phyloP scores from a whole-genome alignment of 2,329 filamentous ascomycete species.

The Sporothrix inflata region DNA sequence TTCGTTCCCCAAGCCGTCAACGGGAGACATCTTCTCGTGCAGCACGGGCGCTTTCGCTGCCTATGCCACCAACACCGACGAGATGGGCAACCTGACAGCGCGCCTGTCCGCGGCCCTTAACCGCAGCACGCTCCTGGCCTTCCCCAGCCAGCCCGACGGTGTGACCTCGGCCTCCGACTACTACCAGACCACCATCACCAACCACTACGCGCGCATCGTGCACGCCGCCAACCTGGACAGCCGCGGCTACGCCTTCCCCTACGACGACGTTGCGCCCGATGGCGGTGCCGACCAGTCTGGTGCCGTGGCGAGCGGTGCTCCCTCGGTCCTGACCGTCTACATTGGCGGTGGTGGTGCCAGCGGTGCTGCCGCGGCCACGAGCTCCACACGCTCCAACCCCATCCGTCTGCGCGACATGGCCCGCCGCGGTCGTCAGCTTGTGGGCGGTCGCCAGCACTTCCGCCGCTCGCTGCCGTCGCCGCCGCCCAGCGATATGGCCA shows the following conservation, averaged over 20 bases:
- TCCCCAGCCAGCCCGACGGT: conserved; percentile 56
- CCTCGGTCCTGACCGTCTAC: conserved; percentile 44
- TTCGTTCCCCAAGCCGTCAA: conserved; percentile 51
- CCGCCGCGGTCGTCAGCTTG: conserved; percentile 32
- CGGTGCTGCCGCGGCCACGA: conserved; percentile 15
- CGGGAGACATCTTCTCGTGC: conserved; percentile 57
- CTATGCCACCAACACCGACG: conserved; percentile 46
- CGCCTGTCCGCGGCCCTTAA: conserved; percentile 78
- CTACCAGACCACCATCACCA: conserved; percentile 60
- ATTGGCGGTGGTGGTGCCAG: conserved; percentile 31
- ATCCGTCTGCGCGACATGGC: conserved; percentile 33
- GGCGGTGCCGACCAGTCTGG: conserved; percentile 63
- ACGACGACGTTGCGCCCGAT: conserved; percentile 67
- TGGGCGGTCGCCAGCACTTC: conserved; percentile 29
- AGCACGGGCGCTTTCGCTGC: conserved; percentile 60
- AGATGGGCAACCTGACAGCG: conserved; percentile 67
- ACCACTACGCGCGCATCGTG: conserved; percentile 69
- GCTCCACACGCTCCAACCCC: conserved; percentile 24
- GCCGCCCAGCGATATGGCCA: neutral
- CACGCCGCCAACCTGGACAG: conserved; percentile 63
- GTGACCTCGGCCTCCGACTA: conserved; percentile 57
- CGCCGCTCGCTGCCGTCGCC: conserved; percentile 29
- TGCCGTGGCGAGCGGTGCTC: conserved; percentile 60
- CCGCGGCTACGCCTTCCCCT: conserved; percentile 71
- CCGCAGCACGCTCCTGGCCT: conserved; percentile 66